These are phyloP conservation scores for Trametes coccinea DNA, from an alignment of 768 basidiomycete genomes.

Conservation along the genomic window DNA sequence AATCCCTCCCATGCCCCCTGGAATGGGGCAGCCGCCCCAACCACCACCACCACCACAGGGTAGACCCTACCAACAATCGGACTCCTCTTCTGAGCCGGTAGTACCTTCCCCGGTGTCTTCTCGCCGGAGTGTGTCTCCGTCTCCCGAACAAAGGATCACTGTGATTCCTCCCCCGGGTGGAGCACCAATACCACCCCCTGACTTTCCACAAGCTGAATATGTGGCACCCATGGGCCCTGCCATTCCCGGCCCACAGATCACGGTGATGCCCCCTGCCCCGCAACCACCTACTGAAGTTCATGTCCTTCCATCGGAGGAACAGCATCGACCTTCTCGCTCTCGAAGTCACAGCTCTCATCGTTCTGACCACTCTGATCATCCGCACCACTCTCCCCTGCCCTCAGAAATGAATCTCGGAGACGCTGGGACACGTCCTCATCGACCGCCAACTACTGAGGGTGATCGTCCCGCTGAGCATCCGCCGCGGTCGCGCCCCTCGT, in stretches of 20 bases:
- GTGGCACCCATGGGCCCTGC: too few relatives aligned
- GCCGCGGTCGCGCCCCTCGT: background rate
- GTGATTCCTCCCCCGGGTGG: background rate
- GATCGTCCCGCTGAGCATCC: background rate
- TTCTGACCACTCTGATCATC: background rate
- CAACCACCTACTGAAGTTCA: too few relatives aligned
- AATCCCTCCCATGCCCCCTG: too few relatives aligned
- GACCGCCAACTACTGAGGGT: background rate
- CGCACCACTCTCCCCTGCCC: background rate
- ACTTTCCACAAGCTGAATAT: too few relatives aligned
- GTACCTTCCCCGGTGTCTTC: too few relatives aligned
- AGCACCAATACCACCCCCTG: background rate
- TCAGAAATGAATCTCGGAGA: background rate
- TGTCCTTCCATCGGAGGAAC: too few relatives aligned
- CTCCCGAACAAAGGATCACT: background rate
- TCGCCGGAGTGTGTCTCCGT: too few relatives aligned
- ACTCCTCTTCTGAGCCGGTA: too few relatives aligned
- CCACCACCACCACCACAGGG: background rate
- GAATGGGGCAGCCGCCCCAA: too few relatives aligned
- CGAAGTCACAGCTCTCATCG: background rate
- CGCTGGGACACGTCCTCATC: background rate
- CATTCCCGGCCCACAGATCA: too few relatives aligned
- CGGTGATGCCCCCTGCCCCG: too few relatives aligned
- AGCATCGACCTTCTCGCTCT: background rate
- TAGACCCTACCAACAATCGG: too few relatives aligned